These are phyloP conservation scores for Periconia sp. DNA, from an alignment of 2,329 filamentous ascomycete genomes.

Conservation along the genomic window DNA sequence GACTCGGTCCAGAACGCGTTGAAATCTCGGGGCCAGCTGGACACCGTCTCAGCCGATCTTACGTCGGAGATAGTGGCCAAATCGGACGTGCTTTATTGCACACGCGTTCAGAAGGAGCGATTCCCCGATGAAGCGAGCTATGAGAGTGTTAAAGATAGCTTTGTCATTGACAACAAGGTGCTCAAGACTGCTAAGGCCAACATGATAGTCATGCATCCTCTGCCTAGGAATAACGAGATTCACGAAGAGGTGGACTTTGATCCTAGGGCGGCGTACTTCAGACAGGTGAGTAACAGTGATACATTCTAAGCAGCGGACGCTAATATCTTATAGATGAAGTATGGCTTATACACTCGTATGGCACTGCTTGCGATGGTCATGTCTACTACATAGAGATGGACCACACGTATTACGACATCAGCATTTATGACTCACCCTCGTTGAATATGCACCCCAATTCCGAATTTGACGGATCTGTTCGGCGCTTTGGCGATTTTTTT, in stretches of 20 bases:
- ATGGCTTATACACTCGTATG: constrained; percentile 98
- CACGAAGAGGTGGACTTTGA: constrained; percentile 97
- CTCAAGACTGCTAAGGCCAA: constrained; percentile 89
- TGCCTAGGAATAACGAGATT: constrained; percentile 93
- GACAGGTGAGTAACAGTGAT: constrained; percentile 75
- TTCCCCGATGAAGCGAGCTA: constrained; percentile 84
- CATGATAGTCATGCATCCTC: constrained; percentile 94
- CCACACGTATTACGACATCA: no score
- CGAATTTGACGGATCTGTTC: no score
- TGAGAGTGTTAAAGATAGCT: constrained; percentile 84
- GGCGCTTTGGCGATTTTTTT: constrained; percentile 8
- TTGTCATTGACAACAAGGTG: constrained; percentile 88
- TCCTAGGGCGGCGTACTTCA: constrained; percentile 94
- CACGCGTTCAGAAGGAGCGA: constrained; percentile 93
- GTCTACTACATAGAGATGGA: no score
- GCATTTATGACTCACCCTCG: neutral
- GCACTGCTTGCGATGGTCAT: constrained; percentile 93
- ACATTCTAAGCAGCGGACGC: constrained; percentile 34
- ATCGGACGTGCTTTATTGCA: constrained; percentile 96
- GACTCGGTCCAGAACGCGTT: constrained; percentile 75
- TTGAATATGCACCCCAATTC: no score
- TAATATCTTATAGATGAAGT: constrained; percentile 79
- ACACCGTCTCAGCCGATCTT: constrained; percentile 75
- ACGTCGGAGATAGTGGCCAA: constrained; percentile 85
- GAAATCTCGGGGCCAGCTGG: constrained; percentile 74